Percentiles rank a stretch among this genome's conserved stretches.
Conservation (phyloP, 1,284 basidiomycete species). For the Porodaedalea pini region DNA sequence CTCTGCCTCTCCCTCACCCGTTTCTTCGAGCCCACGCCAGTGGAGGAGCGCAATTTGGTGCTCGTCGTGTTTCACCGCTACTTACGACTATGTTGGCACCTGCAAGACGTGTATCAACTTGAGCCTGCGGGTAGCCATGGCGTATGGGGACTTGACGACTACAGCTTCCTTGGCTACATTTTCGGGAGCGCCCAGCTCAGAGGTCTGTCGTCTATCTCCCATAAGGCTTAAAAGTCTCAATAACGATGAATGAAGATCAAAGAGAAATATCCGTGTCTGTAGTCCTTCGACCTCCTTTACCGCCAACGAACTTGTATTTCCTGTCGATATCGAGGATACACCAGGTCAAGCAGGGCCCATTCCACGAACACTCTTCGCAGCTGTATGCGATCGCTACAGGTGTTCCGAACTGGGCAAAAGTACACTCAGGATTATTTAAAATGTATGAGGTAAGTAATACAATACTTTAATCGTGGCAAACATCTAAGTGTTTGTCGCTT, state of each 20-base stretch:
- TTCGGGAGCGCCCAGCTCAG: conserved; percentile 90
- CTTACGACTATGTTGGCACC: conserved; percentile 74
- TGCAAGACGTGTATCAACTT: conserved; percentile 88
- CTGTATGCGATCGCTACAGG: conserved; percentile 82
- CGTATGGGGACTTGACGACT: conserved; percentile 98
- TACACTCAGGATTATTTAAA: conserved; percentile 86
- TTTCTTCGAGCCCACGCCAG: conserved; percentile 49
- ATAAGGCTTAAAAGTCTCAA: conserved; percentile 17
- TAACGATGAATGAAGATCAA: conserved; percentile 43
- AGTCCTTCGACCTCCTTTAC: conserved; percentile 49
- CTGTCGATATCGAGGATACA: conserved; percentile 78
- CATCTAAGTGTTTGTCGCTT: conserved; percentile 8
- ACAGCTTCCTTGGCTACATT: conserved; percentile 85
- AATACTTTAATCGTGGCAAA: conserved; percentile 7
- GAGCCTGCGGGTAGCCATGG: conserved; percentile 98
- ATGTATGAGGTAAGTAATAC: conserved; percentile 78
- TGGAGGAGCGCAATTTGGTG: conserved; percentile 61
- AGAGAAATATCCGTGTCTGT: conserved; percentile 54
- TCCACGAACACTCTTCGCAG: conserved; percentile 91
- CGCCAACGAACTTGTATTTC: conserved; percentile 73
- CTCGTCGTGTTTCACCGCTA: conserved; percentile 74
- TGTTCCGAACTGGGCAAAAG: conserved; percentile 87
- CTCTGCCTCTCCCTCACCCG: conserved; percentile 63
- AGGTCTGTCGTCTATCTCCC: conserved; percentile 41
- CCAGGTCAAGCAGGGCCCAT: conserved; percentile 81